A percentile compares a stretch with the other conserved stretches of the same genome.
phyloP scores from a whole-genome alignment of 345 rosid genomes.

The Citrus mangshanensis region DNA sequence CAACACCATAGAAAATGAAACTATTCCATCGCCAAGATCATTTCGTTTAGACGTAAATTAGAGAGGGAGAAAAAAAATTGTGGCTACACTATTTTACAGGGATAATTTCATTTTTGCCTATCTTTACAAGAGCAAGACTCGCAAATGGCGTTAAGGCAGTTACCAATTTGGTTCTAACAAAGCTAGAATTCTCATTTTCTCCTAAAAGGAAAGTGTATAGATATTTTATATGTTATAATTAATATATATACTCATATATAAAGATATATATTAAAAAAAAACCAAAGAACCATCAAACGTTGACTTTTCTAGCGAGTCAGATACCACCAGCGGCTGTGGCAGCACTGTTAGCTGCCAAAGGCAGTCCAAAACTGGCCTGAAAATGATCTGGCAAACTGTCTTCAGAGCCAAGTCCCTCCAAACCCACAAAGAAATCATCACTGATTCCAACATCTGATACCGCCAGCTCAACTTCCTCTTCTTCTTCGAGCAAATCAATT shows the following conservation, averaged over 20 bases:
- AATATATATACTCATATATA: not conserved
- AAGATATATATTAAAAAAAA: not conserved
- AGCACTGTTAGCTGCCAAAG: slow-evolving; percentile 45
- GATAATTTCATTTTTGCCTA: not conserved
- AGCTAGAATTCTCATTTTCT: slow-evolving; percentile 7
- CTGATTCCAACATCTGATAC: slow-evolving; percentile 57
- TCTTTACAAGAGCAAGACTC: slow-evolving; percentile 14
- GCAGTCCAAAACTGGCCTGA: slow-evolving; percentile 49
- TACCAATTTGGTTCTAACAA: slow-evolving; percentile 16
- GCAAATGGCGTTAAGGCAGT: slow-evolving; percentile 10
- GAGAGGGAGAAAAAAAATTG: not conserved
- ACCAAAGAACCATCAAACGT: not conserved
- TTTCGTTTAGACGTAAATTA: not conserved
- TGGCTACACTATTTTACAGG: not conserved
- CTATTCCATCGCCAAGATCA: not conserved
- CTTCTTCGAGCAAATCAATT: slow-evolving; percentile 40
- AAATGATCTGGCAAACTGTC: slow-evolving; percentile 50
- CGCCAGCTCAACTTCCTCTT: slow-evolving; percentile 59
- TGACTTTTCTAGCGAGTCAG: slow-evolving; percentile 22
- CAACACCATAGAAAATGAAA: not conserved
- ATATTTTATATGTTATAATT: not conserved
- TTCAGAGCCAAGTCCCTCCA: slow-evolving; percentile 58
- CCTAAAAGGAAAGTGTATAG: slow-evolving; percentile 14
- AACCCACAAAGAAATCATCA: slow-evolving; percentile 82
- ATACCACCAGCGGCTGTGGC: slow-evolving; percentile 46